Evolutionary conservation across 495 filamentous ascomycete genomes (phyloP).

Genomic region (Penicillium odoratum): DNA sequence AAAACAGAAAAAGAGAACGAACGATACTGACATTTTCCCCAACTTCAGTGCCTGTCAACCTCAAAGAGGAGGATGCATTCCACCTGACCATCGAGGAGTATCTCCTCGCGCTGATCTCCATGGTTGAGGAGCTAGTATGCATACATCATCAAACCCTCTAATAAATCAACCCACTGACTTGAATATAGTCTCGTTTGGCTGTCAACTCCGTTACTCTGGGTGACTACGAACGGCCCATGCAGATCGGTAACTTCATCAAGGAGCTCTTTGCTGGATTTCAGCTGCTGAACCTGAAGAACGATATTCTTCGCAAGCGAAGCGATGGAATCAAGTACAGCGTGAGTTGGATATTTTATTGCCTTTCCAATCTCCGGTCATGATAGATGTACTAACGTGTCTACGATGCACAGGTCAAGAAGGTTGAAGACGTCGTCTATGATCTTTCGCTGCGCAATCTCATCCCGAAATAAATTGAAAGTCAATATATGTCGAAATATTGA

Average conservation of each 20-base stretch:
- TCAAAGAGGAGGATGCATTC: conserved; percentile 87
- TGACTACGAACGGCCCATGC: conserved; percentile 77
- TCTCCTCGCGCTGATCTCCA: conserved; percentile 76
- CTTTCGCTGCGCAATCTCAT: conserved; percentile 82
- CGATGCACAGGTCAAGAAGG: conserved; percentile 72
- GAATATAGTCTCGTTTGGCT: conserved; percentile 72
- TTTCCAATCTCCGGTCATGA: neutral
- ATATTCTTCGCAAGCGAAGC: conserved; percentile 78
- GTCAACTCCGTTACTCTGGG: conserved; percentile 94
- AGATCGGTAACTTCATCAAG: conserved; percentile 91
- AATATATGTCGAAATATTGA: neutral
- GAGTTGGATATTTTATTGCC: conserved; percentile 22
- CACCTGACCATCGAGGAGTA: conserved; percentile 98
- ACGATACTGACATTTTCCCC: conserved; percentile 3
- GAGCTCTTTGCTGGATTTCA: conserved; percentile 95
- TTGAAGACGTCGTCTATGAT: conserved; percentile 97
- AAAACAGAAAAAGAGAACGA: neutral
- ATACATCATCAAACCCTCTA: neutral
- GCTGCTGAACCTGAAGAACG: conserved; percentile 95
- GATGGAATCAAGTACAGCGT: conserved; percentile 96
- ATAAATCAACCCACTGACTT: conserved; percentile 6
- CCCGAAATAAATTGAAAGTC: conserved; percentile 35
- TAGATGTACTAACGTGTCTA: conserved; percentile 7
- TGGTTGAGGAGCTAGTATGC: conserved; percentile 82
- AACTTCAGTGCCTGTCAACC: conserved; percentile 81